phyloP scores from a whole-genome alignment of 2,329 filamentous ascomycete species.

The Cercospora janseana region DNA sequence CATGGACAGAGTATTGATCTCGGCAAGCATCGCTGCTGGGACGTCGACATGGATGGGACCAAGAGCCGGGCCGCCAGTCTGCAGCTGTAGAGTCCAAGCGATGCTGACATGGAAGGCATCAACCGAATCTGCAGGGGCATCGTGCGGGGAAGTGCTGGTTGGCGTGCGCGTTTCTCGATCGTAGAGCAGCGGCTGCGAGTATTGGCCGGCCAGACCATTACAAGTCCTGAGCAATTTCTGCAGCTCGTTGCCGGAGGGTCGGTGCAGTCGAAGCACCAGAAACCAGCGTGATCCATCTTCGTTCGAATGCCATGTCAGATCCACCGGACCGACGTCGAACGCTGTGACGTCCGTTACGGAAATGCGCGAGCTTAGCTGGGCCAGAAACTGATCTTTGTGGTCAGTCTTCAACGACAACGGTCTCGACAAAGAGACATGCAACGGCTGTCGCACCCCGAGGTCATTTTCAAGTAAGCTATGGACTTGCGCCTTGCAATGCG shows the following conservation, averaged over 20 bases:
- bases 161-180: constrained; percentile 17
- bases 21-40: constrained; percentile 11
- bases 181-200: constrained; percentile 72
- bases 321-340: constrained; percentile 46
- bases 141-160: constrained; percentile 18
- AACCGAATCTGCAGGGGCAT: too few relatives aligned
- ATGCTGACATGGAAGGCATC: constrained; percentile 77
- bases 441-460: constrained; percentile 70
- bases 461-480: constrained; percentile 73
- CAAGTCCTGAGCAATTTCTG: constrained; percentile 60
- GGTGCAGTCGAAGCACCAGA: constrained; percentile 66
- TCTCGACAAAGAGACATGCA: constrained; percentile 88
- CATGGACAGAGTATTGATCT: constrained; percentile 22
- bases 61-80: constrained; percentile 53
- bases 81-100: constrained; percentile 68
- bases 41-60: constrained; percentile 4
- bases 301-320: constrained; percentile 65
- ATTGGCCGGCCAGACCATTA: constrained; percentile 61
- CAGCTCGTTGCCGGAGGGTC: constrained; percentile 39
- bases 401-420: constrained; percentile 71
- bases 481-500: constrained; percentile 39
- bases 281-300: constrained; percentile 73
- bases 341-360: constrained; percentile 44
- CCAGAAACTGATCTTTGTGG: constrained; percentile 68
- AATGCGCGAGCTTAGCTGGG: constrained; percentile 51